Percentiles rank a stretch among this genome's conserved stretches.
These are phyloP conservation scores for Tetracladium setigerum DNA, from an alignment of 495 filamentous ascomycete genomes.

Conservation along the genomic window DNA sequence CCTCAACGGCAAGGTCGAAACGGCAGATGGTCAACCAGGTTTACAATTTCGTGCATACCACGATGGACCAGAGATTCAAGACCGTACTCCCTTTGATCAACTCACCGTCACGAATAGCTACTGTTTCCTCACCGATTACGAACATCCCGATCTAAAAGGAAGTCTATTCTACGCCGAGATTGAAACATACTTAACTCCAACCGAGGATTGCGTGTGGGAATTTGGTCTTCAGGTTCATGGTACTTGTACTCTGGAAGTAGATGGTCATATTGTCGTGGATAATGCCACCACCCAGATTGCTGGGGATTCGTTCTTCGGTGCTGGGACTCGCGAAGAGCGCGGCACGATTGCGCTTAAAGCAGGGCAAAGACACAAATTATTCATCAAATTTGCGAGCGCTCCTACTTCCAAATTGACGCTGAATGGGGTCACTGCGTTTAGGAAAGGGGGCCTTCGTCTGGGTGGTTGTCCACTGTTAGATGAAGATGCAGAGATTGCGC, in stretches of 20 bases:
- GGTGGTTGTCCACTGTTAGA: no score
- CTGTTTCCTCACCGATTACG: slow-evolving; percentile 55
- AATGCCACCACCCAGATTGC: slow-evolving; percentile 50
- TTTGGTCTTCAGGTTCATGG: slow-evolving; percentile 61
- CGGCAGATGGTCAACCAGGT: no score
- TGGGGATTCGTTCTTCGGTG: slow-evolving; percentile 53
- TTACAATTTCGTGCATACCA: no score
- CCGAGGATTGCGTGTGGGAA: slow-evolving; percentile 33
- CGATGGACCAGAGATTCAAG: no score
- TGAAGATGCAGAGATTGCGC: slow-evolving; percentile 44
- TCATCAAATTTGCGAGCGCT: slow-evolving; percentile 54
- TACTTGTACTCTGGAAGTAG: slow-evolving; percentile 54
- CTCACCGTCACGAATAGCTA: no score
- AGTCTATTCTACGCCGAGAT: slow-evolving; percentile 51
- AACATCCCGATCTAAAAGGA: slow-evolving; percentile 44
- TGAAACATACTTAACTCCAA: slow-evolving; percentile 48
- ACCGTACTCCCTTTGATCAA: no score
- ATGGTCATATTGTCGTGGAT: slow-evolving; percentile 57
- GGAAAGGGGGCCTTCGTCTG: no score
- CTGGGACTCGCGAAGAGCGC: slow-evolving; percentile 48
- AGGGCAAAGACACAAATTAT: slow-evolving; percentile 48
- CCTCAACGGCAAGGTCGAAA: no score
- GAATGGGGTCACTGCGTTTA: no score
- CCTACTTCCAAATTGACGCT: no score
- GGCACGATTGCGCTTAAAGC: slow-evolving; percentile 45